Base-by-base conservation (phyloP, 2,329 filamentous ascomycete genomes). In the Clonostachys rhizophaga region DNA sequence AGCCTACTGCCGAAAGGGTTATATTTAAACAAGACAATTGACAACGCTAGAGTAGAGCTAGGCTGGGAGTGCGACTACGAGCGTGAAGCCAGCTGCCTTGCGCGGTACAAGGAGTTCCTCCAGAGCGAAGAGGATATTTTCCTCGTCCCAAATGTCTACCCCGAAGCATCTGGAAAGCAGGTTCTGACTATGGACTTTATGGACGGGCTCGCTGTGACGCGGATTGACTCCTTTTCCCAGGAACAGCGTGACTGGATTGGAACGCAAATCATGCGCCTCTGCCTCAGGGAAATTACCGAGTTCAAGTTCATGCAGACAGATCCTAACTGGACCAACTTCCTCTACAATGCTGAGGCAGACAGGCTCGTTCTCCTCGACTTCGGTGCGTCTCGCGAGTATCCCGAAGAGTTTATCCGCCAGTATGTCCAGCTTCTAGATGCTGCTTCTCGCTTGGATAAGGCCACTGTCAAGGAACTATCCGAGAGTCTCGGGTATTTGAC, bases 261-360 rank as follows among this genome's bases (percentile, higher is more conserved):
- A 46, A 94, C 90, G 1, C 89, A 97, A 59, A 89, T 97, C 54
- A 79, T 97, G 45, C 87, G 91, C 5, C 83, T 99, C 11, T 97
- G 91, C 62, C 78, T 97, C 37, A 86, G 91, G 49, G 94, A 97
- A 69, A 92, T 97, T 56, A 86, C 86, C 53, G 90, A 96, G 67
- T 97, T 96, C 79, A 84, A 78, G 50, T 97, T 95, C 72, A 99
- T 99, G 94, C 94, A 99, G 70, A 99, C 94, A 6, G 94, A 99
- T 62, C 94, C 94, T 39, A 99, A 99, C 74, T 99, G 94, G 94
- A 97, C 92, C 34, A 99, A 99, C 68, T 99, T 99, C 66, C 76
- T 97, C 17, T 99, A 90, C 75, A 94, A 97, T 58, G 72, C 83
- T 2, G 57, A 72, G 17, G 82, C 77, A 5, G 72, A 83, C 57